Evolutionary conservation across 2,329 filamentous ascomycete genomes (phyloP), one percentile per base, ranked within the genome.

Genomic region (Huntiella moniliformis): DNA sequence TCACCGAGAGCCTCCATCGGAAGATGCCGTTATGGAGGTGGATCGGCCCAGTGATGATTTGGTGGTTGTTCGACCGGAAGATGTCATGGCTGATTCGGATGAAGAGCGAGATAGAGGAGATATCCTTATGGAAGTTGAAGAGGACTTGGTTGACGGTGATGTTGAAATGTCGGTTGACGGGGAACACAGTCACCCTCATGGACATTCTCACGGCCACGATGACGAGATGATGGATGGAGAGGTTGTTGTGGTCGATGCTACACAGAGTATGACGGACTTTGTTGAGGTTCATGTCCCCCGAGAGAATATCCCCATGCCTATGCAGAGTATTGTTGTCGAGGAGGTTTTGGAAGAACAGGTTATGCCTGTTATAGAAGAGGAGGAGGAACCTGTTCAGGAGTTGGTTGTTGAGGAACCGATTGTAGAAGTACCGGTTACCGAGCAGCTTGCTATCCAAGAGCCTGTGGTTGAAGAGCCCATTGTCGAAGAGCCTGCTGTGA

Each of bases 41-140:
- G 37, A 42, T 15, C 8, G 28, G 3, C 39, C 22, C 10, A 33
- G 39, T 18, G 34, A 38, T 37, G 39, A 38, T n/a, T 15, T 32
- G 12, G 18, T 36, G 3, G 31, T 31, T 6, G 36, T 48, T 37
- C 44, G 41, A 4, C 37, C 41, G 3, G 46, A 48, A 13, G 46
- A 48, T 15, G 13, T 46, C 17, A 49, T 49, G 47, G 47, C 47
- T 22, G 47, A 49, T 18, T 38, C 45, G 6, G 47, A 45, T 18
- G 47, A 40, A 4, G 18, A 35, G 32, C 42, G 36, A 17, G n/a
- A 31, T 18, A 45, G 22, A 28, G 34, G 31, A 12, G 35, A 45
- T 12, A 31, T 46, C 13, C 45, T 42, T 7, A 46, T 46, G 45
- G 37, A 22, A 13, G 43, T 45, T 15, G 40, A 47, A 8, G 15